Conservation (phyloP, 139 green algal genomes). For the Haematococcus sp. region DNA sequence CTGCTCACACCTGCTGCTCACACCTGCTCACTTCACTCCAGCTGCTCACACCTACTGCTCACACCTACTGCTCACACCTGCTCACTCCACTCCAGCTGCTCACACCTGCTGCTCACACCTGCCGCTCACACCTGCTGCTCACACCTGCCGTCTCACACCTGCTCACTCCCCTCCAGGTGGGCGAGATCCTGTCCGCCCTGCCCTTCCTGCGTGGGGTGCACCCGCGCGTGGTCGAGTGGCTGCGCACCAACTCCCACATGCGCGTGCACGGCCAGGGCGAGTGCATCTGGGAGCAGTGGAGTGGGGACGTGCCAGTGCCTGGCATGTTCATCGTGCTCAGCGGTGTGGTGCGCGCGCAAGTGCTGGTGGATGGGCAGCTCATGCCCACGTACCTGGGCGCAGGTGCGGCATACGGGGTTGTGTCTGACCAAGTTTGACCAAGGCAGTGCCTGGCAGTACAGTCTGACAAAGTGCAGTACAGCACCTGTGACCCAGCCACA, state of each 20-base stretch:
- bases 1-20: too few species aligned
- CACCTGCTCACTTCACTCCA: too few species aligned
- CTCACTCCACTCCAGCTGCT: too few species aligned
- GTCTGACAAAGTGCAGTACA: too few species aligned
- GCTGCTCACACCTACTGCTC: too few species aligned
- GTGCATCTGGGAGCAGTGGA: constrained; percentile 13
- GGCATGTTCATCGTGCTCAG: constrained; percentile 40
- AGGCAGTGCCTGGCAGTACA: too few species aligned
- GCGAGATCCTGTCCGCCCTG: constrained; percentile 24
- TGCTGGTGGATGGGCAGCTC: constrained; percentile 12
- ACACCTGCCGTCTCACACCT: constrained; percentile 5
- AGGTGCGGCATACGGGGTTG: constrained; percentile 4
- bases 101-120: too few species aligned
- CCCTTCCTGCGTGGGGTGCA: constrained; percentile 25
- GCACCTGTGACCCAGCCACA: too few species aligned
- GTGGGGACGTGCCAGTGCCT: not conserved
- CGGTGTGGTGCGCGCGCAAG: constrained; percentile 30
- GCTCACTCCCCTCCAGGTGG: constrained; percentile 20
- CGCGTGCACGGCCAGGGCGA: constrained; percentile 20
- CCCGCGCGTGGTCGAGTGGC: constrained; percentile 26
- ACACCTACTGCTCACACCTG: too few species aligned
- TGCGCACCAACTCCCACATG: constrained; percentile 24
- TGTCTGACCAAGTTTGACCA: too few species aligned
- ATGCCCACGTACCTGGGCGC: constrained; percentile 32
- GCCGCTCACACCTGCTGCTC: too few species aligned